phyloP scores from a whole-genome alignment of 2,329 filamentous ascomycete species.

The Aspergillus udagawae region DNA sequence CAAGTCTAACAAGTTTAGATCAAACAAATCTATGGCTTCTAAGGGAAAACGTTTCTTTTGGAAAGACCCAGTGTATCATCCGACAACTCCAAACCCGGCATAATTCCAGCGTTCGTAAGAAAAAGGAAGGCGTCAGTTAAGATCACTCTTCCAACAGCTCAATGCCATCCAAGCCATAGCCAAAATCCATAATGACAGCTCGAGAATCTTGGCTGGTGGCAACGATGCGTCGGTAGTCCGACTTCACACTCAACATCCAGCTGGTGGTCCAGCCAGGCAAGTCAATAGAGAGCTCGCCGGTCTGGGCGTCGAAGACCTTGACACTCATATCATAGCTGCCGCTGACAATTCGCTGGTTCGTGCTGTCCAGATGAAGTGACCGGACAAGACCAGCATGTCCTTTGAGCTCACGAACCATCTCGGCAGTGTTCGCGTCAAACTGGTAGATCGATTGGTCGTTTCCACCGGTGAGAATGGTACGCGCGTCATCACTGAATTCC shows the following conservation, averaged over 20 bases:
- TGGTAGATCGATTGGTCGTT: slow-evolving; percentile 96
- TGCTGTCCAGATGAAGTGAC: slow-evolving; percentile 82
- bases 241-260: slow-evolving; percentile 95
- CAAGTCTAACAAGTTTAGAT: neutral
- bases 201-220: slow-evolving; percentile 92
- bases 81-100: neutral
- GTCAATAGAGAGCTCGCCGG: slow-evolving; percentile 71
- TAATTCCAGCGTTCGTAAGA: neutral
- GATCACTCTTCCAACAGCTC: slow-evolving; percentile 46
- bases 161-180: slow-evolving; percentile 53
- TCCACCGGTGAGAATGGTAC: slow-evolving; percentile 86
- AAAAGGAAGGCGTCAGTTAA: neutral
- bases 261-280: slow-evolving; percentile 94
- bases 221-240: slow-evolving; percentile 89
- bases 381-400: slow-evolving; percentile 85
- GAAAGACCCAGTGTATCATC: neutral
- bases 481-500: slow-evolving; percentile 93
- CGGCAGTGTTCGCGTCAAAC: slow-evolving; percentile 88
- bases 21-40: slow-evolving; percentile 16
- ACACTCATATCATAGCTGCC: slow-evolving; percentile 95
- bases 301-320: slow-evolving; percentile 86
- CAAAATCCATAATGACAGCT: slow-evolving; percentile 92
- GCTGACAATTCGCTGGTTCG: slow-evolving; percentile 80
- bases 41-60: neutral
- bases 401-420: slow-evolving; percentile 72